Evolutionary conservation across 2,329 filamentous ascomycete genomes (phyloP).

Genomic region (Ceratocystis albifundus): DNA sequence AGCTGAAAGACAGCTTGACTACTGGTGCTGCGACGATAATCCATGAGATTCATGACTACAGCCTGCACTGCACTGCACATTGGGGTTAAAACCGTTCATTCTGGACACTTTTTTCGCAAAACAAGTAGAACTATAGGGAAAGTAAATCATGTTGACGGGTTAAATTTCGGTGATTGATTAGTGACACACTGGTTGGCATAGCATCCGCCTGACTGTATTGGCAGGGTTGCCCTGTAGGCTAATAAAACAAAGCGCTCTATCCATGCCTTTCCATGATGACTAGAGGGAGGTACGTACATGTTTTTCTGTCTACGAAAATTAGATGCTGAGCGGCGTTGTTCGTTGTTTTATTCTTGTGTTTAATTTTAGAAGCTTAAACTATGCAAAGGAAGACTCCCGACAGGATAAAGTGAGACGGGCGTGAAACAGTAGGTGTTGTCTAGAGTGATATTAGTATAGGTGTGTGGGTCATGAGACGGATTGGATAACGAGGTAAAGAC

Average conservation of each 20-base stretch:
- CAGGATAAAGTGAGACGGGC: slow-evolving; percentile 11
- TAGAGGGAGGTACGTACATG: background rate
- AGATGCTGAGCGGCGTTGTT: background rate
- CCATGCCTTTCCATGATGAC: background rate
- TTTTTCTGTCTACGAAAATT: background rate
- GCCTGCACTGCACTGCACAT: no score
- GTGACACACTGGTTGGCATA: background rate
- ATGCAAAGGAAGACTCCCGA: background rate
- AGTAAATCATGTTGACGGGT: background rate
- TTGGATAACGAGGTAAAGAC: no score
- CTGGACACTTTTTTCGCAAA: no score
- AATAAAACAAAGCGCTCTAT: background rate
- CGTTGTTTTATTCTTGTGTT: background rate
- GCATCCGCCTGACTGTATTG: background rate
- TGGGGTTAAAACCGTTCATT: no score
- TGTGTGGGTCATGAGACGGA: no score
- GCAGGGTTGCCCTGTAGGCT: background rate
- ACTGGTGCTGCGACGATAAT: no score
- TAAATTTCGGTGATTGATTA: background rate
- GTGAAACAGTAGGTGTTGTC: slow-evolving; percentile 15
- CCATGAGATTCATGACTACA: no score
- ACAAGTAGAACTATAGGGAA: background rate
- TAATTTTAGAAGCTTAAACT: background rate
- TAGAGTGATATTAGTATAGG: background rate
- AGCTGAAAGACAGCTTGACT: no score